Percentiles rank a stretch among this genome's conserved stretches.
Conservation (phyloP, 2,329 filamentous ascomycete genomes). For the Clathrospora elynae region DNA sequence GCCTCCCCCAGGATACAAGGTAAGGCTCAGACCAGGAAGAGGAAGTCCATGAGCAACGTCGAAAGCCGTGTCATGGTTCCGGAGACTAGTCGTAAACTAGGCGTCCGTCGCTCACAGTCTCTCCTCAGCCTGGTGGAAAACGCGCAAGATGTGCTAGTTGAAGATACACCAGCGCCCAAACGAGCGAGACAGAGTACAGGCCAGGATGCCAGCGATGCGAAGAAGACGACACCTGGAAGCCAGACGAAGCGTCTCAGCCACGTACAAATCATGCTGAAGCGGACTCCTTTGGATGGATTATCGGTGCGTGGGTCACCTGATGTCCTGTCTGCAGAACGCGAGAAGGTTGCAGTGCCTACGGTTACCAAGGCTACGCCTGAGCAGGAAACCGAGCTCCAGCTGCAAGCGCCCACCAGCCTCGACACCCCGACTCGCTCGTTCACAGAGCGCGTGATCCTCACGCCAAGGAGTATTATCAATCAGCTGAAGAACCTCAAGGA, state of each 20-base stretch:
- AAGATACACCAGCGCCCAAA: slow-evolving; percentile 41
- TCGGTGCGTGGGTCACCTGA: slow-evolving; percentile 1
- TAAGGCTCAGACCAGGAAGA: slow-evolving; percentile 20
- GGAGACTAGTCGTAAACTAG: slow-evolving; percentile 31
- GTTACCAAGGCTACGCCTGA: neutral
- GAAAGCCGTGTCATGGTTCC: slow-evolving; percentile 12
- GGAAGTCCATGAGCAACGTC: slow-evolving; percentile 24
- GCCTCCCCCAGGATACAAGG: slow-evolving; percentile 20
- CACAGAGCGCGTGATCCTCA: slow-evolving; percentile 44
- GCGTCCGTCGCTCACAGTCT: slow-evolving; percentile 36
- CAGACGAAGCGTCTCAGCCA: slow-evolving; percentile 35
- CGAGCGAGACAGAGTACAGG: slow-evolving; percentile 26
- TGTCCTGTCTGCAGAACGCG: neutral
- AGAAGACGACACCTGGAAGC: slow-evolving; percentile 16
- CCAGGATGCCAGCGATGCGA: slow-evolving; percentile 42
- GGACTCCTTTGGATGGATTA: slow-evolving; percentile 2
- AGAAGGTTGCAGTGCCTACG: neutral
- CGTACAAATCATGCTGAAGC: slow-evolving; percentile 32
- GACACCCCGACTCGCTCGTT: slow-evolving; percentile 40
- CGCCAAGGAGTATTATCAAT: slow-evolving; percentile 58
- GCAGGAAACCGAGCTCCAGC: slow-evolving; percentile 2
- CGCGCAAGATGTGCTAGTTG: slow-evolving; percentile 25
- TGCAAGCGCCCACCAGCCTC: slow-evolving; percentile 12
- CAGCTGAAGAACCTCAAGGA: slow-evolving; percentile 52
- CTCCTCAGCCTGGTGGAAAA: slow-evolving; percentile 38